Conservation (phyloP, 2,329 filamentous ascomycete species). For the Calonectria leucothoes region DNA sequence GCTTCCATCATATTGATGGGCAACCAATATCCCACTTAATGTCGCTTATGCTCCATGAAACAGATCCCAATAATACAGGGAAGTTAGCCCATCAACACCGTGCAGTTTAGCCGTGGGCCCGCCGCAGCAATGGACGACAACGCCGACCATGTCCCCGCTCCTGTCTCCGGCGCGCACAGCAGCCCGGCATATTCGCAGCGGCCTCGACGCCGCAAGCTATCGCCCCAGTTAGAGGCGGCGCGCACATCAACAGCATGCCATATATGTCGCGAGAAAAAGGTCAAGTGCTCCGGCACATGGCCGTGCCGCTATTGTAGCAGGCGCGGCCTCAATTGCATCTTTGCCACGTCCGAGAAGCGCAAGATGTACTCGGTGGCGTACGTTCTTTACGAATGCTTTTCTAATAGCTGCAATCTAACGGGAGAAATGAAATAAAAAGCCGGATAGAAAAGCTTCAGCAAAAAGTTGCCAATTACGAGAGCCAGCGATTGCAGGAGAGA, state of each 20-base stretch:
- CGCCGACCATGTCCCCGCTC: not conserved
- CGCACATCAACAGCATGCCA: slow-evolving; percentile 20
- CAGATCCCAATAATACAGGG: not conserved
- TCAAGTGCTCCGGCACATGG: slow-evolving; percentile 30
- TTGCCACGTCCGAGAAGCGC: slow-evolving; percentile 21
- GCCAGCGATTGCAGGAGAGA: not conserved
- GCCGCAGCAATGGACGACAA: not conserved
- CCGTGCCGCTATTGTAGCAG: slow-evolving; percentile 28
- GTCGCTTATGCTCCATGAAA: not conserved
- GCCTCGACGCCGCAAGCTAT: slow-evolving; percentile 17
- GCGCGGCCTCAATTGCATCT: slow-evolving; percentile 23
- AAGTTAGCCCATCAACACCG: not conserved
- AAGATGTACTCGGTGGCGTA: slow-evolving; percentile 28
- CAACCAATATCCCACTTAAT: not conserved
- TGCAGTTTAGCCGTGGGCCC: not conserved
- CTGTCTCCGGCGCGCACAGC: not conserved
- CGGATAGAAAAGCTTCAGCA: slow-evolving; percentile 8
- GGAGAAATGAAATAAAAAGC: not conserved
- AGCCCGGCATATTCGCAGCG: slow-evolving; percentile 10
- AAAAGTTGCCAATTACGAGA: slow-evolving; percentile 9
- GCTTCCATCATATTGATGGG: not conserved
- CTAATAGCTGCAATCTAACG: not conserved
- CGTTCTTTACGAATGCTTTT: not conserved
- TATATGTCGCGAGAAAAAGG: slow-evolving; percentile 19
- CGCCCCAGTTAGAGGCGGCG: slow-evolving; percentile 15